Conservation (phyloP, 2,329 filamentous ascomycete species). For the Alternaria ventricosa region DNA sequence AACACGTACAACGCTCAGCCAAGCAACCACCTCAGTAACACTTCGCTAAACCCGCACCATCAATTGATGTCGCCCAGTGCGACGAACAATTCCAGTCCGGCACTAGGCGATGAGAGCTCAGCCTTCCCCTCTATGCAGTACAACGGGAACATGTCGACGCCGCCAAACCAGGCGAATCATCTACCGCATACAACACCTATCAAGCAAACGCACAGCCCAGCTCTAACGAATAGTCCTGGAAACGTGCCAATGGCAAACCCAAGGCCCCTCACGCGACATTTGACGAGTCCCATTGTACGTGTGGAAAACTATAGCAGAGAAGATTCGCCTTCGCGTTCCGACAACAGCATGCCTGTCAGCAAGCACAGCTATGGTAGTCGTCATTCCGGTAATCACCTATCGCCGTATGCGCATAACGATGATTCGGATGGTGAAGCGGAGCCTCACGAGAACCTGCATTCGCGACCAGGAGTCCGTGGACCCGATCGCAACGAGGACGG, state of each 20-base stretch:
- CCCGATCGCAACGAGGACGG: slow-evolving; percentile 53
- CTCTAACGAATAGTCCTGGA: slow-evolving; percentile 47
- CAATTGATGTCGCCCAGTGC: slow-evolving; percentile 46
- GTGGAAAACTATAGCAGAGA: slow-evolving; percentile 47
- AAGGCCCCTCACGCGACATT: slow-evolving; percentile 36
- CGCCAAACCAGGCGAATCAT: slow-evolving; percentile 31
- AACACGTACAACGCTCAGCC: slow-evolving; percentile 42
- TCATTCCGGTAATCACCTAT: slow-evolving; percentile 47
- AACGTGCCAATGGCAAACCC: slow-evolving; percentile 34
- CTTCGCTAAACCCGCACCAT: slow-evolving; percentile 32
- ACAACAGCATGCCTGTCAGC: slow-evolving; percentile 43
- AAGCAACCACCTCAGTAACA: slow-evolving; percentile 26
- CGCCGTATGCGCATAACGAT: slow-evolving; percentile 45
- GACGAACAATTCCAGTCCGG: slow-evolving; percentile 48
- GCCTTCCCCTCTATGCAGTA: slow-evolving; percentile 28
- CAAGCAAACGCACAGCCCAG: slow-evolving; percentile 48
- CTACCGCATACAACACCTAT: slow-evolving; percentile 36
- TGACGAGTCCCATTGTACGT: slow-evolving; percentile 49
- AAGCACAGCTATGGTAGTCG: slow-evolving; percentile 46
- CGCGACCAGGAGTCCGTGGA: slow-evolving; percentile 39
- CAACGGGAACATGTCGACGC: slow-evolving; percentile 32
- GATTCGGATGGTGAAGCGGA: slow-evolving; percentile 44
- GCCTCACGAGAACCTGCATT: slow-evolving; percentile 22
- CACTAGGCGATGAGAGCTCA: slow-evolving; percentile 38
- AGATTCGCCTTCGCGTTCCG: slow-evolving; percentile 44